Evolutionary conservation across 75 land plant genomes (phyloP), one percentile per base, ranked within the genome.

Genomic region (Isoetes taiwanensis): DNA sequence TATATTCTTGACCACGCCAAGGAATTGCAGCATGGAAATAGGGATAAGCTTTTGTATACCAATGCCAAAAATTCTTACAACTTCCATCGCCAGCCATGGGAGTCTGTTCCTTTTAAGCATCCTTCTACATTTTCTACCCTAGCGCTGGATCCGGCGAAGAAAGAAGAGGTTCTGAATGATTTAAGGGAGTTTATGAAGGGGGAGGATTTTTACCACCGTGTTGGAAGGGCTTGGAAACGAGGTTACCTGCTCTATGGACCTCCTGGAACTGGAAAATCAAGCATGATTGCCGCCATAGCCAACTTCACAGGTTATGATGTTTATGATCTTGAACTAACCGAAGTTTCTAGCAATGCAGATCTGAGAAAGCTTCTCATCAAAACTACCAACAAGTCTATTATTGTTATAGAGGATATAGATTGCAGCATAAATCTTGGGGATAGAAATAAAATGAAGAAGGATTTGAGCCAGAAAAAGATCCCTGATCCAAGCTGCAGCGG

Each of bases 71-170:
- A 26, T 24, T 27, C 57, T 5, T 54, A 26, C 32, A 26, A 26
- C 28, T 26, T 21, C 41, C 2, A 33, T 38, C 11, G 46, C 9
- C 65, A 63, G 3, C 10, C 42, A 3, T 79, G 82, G 82, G 43
- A 30, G 10, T 63, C 64, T 2, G 52, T 71, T 29, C 41, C 66
- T 0, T 65, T 74, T 32, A 62, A 71, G 2, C 81, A 74, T 34
- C 72, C 75, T 0, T 52, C 84, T 0, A 77, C 71, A 0, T 77
- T 80, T 32, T 58, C 68, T 1, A 70, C 68, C 12, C 43, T 80
- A 31, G 84, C 84, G 14, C 67, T 81, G 57, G 81, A 78, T 6
- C 57, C 66, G 0, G 59, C 31, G 0, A 29, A 42, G 16, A 81
- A 81, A 60, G 11, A 20, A 38, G 39, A 32, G 24, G 14, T 75